These are phyloP conservation scores for Coffea humblotiana DNA, from an alignment of 305 asterid genomes.

Conservation along the genomic window DNA sequence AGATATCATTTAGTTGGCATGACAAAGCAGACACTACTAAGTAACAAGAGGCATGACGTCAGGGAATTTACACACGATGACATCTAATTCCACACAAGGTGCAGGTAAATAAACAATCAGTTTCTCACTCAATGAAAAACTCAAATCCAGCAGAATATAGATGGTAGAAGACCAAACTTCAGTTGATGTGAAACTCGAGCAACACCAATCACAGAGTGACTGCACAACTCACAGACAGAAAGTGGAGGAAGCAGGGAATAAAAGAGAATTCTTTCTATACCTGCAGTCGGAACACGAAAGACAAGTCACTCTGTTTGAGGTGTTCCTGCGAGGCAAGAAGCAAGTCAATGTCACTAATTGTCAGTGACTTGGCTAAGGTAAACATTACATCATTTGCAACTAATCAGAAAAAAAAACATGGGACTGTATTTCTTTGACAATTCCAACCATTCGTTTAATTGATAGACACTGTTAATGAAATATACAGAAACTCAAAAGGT, in stretches of 20 bases:
- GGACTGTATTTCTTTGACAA: background rate
- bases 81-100: background rate
- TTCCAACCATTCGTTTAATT: background rate
- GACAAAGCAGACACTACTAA: background rate
- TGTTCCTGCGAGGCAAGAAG: slow-evolving; percentile 72
- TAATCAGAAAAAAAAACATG: too few species aligned
- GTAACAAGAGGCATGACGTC: background rate
- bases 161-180: background rate
- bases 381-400: background rate
- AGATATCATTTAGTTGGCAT: background rate
- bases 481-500: background rate
- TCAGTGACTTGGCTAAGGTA: background rate
- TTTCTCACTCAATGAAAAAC: background rate
- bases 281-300: slow-evolving; percentile 98
- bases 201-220: slow-evolving; percentile 2
- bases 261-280: slow-evolving; percentile 36
- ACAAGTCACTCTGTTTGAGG: slow-evolving; percentile 92
- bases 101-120: background rate
- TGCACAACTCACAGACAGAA: background rate
- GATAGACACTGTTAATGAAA: too few species aligned
- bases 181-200: background rate
- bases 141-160: background rate
- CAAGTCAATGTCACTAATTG: slow-evolving; percentile 22
- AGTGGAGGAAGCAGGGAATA: background rate
- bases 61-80: background rate